Conservation (phyloP, 2,329 filamentous ascomycete species). For the Paecilomyces sp. region DNA sequence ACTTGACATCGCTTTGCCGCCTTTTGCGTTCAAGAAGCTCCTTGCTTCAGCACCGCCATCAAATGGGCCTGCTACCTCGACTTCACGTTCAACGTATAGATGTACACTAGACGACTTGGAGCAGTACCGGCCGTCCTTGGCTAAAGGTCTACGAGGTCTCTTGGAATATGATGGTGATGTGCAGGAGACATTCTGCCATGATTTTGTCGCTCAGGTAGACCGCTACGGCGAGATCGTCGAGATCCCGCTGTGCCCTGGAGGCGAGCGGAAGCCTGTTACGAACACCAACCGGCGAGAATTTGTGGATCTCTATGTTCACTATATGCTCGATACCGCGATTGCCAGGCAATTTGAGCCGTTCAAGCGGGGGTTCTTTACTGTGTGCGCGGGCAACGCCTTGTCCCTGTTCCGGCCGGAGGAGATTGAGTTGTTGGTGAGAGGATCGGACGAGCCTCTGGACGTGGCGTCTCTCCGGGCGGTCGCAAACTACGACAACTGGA, state of each 20-base stretch:
- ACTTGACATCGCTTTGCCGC: slow-evolving; percentile 77
- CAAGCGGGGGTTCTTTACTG: slow-evolving; percentile 87
- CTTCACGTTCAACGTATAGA: slow-evolving; percentile 53
- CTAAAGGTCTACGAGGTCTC: slow-evolving; percentile 66
- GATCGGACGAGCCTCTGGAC: slow-evolving; percentile 77
- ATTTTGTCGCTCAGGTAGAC: slow-evolving; percentile 72
- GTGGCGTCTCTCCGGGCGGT: slow-evolving; percentile 68
- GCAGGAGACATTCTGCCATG: slow-evolving; percentile 68
- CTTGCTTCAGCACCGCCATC: slow-evolving; percentile 66
- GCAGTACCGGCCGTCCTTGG: slow-evolving; percentile 70
- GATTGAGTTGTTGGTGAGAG: slow-evolving; percentile 79
- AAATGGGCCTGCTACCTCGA: slow-evolving; percentile 49
- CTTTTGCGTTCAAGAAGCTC: slow-evolving; percentile 84
- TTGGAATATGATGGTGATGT: slow-evolving; percentile 82
- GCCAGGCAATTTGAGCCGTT: slow-evolving; percentile 85
- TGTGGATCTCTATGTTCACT: slow-evolving; percentile 74
- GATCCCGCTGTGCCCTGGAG: slow-evolving; percentile 66
- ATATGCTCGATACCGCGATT: slow-evolving; percentile 71
- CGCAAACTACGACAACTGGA: slow-evolving; percentile 78
- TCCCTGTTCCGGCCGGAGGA: slow-evolving; percentile 85
- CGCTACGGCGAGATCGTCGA: slow-evolving; percentile 63
- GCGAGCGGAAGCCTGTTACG: slow-evolving; percentile 70
- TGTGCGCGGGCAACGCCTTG: slow-evolving; percentile 81
- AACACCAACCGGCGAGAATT: slow-evolving; percentile 78
- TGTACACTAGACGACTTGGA: slow-evolving; percentile 76